phyloP scores from a whole-genome alignment of 805 yeast species.

The Lachancea nothofagi region DNA sequence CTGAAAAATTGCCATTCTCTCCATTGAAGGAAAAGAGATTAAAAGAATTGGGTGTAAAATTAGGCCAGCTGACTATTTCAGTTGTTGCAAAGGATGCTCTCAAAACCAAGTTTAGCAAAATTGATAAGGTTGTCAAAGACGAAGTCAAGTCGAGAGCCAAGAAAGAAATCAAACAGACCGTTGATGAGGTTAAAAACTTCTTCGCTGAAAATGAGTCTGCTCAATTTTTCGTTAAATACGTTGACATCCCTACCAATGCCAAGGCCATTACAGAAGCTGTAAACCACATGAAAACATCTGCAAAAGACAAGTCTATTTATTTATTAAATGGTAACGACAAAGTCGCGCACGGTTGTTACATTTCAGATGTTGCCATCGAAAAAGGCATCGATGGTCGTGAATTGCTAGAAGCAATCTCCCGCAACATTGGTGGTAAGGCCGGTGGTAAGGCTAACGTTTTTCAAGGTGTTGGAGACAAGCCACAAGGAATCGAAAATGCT shows the following conservation, averaged over 20 bases:
- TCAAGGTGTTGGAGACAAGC: constrained; percentile 94
- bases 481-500: constrained; percentile 65
- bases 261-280: constrained; percentile 94
- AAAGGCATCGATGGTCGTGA: constrained; percentile 72
- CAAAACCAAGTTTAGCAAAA: constrained; percentile 64
- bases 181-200: constrained; percentile 69
- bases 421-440: constrained; percentile 87
- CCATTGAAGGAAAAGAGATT: constrained; percentile 72
- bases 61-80: constrained; percentile 78
- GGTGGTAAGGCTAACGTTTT: constrained; percentile 97
- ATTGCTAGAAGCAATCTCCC: constrained; percentile 65
- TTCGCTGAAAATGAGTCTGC: constrained; percentile 49
- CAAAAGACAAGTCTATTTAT: constrained; percentile 69
- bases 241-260: constrained; percentile 74
- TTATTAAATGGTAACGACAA: constrained; percentile 70
- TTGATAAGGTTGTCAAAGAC: constrained; percentile 85
- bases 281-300: constrained; percentile 70
- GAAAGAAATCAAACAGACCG: constrained; percentile 75
- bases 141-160: constrained; percentile 83
- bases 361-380: constrained; percentile 62
- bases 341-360: constrained; percentile 93
- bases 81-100: constrained; percentile 73
- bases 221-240: constrained; percentile 58
- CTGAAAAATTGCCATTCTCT: constrained; percentile 63
- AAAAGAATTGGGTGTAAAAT: constrained; percentile 76